Base-by-base conservation (phyloP, 1,284 basidiomycete species). In the Cutaneotrichosporon sp. region DNA sequence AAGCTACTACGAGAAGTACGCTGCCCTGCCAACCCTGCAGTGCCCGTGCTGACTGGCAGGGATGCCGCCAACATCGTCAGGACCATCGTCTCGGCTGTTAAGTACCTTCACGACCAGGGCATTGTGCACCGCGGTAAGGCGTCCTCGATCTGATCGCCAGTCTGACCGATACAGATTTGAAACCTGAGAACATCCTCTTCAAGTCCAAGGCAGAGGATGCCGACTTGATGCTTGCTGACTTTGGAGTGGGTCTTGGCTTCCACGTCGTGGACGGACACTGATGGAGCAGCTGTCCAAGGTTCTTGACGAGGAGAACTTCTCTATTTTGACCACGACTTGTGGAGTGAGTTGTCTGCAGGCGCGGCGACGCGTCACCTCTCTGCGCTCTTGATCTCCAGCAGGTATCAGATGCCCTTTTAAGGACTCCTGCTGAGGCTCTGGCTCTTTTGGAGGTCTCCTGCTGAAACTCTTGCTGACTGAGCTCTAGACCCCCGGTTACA, bases 171-270 rank as follows among this genome's bases (percentile, higher is more conserved):
- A 3, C 59, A 87, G 90, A 98, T 71, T 78, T 98, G 60, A 98
- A 98, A 75, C 94, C 94, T 5, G 94, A 98, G 76, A 98, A 98
- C 76, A 80, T 98, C 20, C 80, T 98, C 20, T 98, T 98, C 83
- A 84, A 89, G 55, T 87, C 87, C 37, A 83, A 84, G 65, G 86
- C 83, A 4, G 92, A 97, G 69, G 86, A 93, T 51, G 87, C 92
- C 9, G 92, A 97, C 66, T 86, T 98, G 63, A 88, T 97, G 82
- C 87, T 98, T 61, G 94, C 96, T 4, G 96, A 98, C 75, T 98
- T 98, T 74, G 96, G 96, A 11, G 81, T 97, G 54, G 84, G 86
- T 71, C n/a, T n/a, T n/a, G n/a, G n/a, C n/a, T n/a, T n/a, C n/a
- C n/a, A n/a, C n/a, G n/a, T n/a, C n/a, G n/a, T n/a, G n/a, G n/a